Evolutionary conservation across 352 stramenopile species (phyloP).

Genomic region (Globisporangium camurandrum): DNA sequence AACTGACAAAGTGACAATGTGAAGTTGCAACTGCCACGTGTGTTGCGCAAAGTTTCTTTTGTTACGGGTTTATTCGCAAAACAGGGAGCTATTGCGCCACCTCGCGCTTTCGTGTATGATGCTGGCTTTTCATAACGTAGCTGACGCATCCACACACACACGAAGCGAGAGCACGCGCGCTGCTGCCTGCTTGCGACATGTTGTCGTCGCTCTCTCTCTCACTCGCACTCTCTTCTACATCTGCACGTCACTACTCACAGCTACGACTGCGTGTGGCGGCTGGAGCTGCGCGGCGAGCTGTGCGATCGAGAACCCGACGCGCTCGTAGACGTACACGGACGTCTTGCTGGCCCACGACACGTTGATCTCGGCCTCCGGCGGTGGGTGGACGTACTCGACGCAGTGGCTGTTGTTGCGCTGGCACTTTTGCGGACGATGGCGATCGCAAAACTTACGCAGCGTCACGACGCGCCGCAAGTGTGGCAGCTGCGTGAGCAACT

Average conservation of each 20-base stretch:
- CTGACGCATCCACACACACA: too few species aligned
- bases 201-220: neutral
- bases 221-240: neutral
- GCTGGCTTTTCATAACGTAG: too few species aligned
- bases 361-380: constrained; percentile 52
- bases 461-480: constrained; percentile 64
- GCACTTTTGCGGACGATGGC: constrained; percentile 62
- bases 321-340: constrained; percentile 68
- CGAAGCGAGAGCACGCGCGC: neutral
- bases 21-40: too few species aligned
- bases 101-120: too few species aligned
- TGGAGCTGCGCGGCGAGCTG: constrained; percentile 31
- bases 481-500: constrained; percentile 50
- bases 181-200: neutral
- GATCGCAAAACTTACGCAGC: constrained; percentile 74
- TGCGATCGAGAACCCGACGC: constrained; percentile 32
- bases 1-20: too few species aligned
- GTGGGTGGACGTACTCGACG: constrained; percentile 64
- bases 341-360: constrained; percentile 80
- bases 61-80: too few species aligned
- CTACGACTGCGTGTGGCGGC: neutral
- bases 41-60: too few species aligned
- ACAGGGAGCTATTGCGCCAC: too few species aligned
- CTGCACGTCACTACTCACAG: neutral
- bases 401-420: constrained; percentile 43